Percentiles rank a stretch among this genome's conserved stretches.
Evolutionary conservation across 1,284 basidiomycete species (phyloP).

Genomic region (Inonotus hispidus): DNA sequence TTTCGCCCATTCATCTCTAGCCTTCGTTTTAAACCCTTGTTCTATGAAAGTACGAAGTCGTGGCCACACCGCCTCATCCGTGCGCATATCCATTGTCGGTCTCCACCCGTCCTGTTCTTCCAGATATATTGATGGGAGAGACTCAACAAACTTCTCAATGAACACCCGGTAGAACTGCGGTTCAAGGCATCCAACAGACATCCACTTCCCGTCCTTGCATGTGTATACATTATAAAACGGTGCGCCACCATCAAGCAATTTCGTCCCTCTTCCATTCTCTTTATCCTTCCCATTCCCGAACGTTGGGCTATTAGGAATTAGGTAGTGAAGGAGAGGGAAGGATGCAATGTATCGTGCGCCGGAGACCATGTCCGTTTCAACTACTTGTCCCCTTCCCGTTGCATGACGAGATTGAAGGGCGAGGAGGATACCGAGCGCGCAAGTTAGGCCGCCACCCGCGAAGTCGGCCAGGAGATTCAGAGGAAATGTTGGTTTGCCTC

Average conservation of each 20-base stretch:
- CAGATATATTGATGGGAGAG: slow-evolving; percentile 37
- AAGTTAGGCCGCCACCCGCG: slow-evolving; percentile 75
- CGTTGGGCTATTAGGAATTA: slow-evolving; percentile 30
- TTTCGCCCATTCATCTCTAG: slow-evolving; percentile 65
- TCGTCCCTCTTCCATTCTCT: slow-evolving; percentile 48
- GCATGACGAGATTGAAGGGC: slow-evolving; percentile 64
- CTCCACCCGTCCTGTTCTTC: slow-evolving; percentile 43
- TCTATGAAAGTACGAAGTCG: slow-evolving; percentile 52
- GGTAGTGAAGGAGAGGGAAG: slow-evolving; percentile 57
- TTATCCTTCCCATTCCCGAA: slow-evolving; percentile 30
- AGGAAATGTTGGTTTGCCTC: slow-evolving; percentile 65
- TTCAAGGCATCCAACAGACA: slow-evolving; percentile 74
- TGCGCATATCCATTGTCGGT: slow-evolving; percentile 48
- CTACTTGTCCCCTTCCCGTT: slow-evolving; percentile 66
- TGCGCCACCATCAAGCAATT: slow-evolving; percentile 71
- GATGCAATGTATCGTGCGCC: slow-evolving; percentile 73
- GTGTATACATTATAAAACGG: slow-evolving; percentile 77
- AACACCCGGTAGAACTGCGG: slow-evolving; percentile 64
- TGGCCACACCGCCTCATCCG: slow-evolving; percentile 54
- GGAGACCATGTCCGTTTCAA: slow-evolving; percentile 79
- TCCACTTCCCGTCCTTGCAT: slow-evolving; percentile 68
- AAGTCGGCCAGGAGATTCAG: slow-evolving; percentile 79
- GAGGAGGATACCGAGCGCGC: slow-evolving; percentile 69
- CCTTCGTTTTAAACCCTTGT: slow-evolving; percentile 54
- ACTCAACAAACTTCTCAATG: slow-evolving; percentile 48